Evolutionary conservation across 192 early-diverging fungal species (phyloP).

Genomic region (Coemansia biformis): DNA sequence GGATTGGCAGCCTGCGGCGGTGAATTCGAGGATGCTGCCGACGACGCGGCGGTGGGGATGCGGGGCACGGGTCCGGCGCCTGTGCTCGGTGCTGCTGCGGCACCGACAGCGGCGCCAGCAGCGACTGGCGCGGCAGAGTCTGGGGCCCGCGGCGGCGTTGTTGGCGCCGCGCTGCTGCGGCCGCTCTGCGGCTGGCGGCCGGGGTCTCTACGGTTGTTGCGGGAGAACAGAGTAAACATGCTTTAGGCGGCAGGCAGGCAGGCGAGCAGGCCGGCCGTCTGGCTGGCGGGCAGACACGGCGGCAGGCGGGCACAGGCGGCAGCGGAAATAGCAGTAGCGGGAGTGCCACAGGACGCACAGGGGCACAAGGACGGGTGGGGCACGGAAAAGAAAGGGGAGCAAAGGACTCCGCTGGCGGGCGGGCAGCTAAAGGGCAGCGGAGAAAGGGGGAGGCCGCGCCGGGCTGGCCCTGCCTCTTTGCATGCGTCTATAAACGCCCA

Average conservation of each 20-base stretch:
- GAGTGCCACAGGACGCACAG: too few species aligned
- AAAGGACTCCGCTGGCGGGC: slow-evolving; percentile 1
- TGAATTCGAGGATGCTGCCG: slow-evolving; percentile 1
- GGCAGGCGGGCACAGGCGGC: slow-evolving; percentile 2
- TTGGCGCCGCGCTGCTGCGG: slow-evolving; percentile 15
- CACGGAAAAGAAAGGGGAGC: slow-evolving; percentile 25
- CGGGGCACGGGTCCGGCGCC: slow-evolving; percentile 14
- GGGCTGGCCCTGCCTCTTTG: too few species aligned
- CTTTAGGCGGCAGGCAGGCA: not conserved
- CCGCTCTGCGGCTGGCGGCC: slow-evolving; percentile 21
- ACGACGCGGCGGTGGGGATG: slow-evolving; percentile 6
- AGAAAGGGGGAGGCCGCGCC: too few species aligned
- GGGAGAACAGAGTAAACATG: slow-evolving; percentile 50
- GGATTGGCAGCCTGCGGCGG: not conserved
- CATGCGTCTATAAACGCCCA: not conserved
- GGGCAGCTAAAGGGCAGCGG: too few species aligned
- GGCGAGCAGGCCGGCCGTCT: slow-evolving; percentile 15
- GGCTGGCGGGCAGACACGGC: not conserved
- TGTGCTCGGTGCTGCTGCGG: slow-evolving; percentile 5
- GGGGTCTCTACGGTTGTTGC: slow-evolving; percentile 36
- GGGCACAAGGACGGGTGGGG: too few species aligned
- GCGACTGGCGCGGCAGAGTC: slow-evolving; percentile 6
- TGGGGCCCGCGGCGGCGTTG: slow-evolving; percentile 9
- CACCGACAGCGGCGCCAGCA: too few species aligned
- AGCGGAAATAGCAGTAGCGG: too few species aligned